Percentiles rank a stretch among this genome's conserved stretches.
Conservation (phyloP, 345 rosid genomes). For the Luvunga scandens region DNA sequence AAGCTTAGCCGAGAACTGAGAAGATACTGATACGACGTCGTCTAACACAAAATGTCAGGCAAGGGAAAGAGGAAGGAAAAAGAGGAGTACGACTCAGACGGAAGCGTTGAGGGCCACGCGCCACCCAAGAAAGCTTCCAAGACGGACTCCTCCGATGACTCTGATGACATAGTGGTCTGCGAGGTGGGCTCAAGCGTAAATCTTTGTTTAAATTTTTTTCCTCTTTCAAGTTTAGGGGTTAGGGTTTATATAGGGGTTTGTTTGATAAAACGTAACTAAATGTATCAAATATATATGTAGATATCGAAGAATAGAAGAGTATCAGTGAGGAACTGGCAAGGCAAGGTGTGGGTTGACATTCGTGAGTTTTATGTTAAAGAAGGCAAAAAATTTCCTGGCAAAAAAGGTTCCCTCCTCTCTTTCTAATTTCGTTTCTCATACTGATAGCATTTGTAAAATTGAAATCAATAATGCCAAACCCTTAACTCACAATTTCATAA, state of each 20-base stretch:
- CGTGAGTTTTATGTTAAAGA: constrained; percentile 90
- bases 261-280: background rate
- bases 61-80: constrained; percentile 82
- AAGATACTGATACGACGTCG: no score
- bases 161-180: constrained; percentile 74
- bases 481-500: background rate
- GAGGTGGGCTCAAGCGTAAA: constrained; percentile 32
- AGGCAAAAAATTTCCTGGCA: constrained; percentile 78
- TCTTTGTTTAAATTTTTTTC: background rate
- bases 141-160: constrained; percentile 48
- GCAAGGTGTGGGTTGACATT: constrained; percentile 74
- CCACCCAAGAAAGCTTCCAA: constrained; percentile 65
- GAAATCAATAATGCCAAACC: background rate
- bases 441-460: background rate
- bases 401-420: constrained; percentile 53
- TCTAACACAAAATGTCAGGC: constrained; percentile 46
- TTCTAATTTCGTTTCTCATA: background rate
- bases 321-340: constrained; percentile 81
- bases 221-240: background rate
- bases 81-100: constrained; percentile 55
- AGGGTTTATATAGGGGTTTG: background rate
- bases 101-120: constrained; percentile 47
- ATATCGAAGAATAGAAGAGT: constrained; percentile 85
- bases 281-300: constrained; percentile 26
- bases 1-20: no score